phyloP scores from a whole-genome alignment of 1,284 basidiomycete species.

The Peniophora sp. region DNA sequence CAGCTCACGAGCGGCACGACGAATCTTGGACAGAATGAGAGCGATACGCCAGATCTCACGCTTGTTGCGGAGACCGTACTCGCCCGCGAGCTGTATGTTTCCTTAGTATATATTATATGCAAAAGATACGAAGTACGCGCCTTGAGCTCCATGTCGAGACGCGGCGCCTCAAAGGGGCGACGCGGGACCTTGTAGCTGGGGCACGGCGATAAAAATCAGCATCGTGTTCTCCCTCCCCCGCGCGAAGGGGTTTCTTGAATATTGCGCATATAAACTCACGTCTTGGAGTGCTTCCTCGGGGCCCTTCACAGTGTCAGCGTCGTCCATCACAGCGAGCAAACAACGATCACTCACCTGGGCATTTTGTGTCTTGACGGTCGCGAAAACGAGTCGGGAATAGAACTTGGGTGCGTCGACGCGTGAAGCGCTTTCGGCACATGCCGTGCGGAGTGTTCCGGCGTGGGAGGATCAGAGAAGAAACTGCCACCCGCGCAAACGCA shows the following conservation, averaged over 20 bases:
- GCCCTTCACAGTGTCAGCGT: conserved; percentile 43
- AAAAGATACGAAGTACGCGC: conserved; percentile 30
- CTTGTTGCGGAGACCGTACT: conserved; percentile 99
- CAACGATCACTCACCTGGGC: conserved; percentile 59
- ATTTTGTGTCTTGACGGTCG: conserved; percentile 56
- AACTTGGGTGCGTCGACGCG: not conserved
- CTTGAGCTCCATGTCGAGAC: conserved; percentile 99
- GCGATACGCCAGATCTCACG: conserved; percentile 99
- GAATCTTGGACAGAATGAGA: conserved; percentile 97
- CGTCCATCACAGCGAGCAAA: conserved; percentile 25
- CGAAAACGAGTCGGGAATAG: conserved; percentile 14
- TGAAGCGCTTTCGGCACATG: too few species aligned
- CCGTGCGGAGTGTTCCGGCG: too few species aligned
- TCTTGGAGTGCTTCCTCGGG: conserved; percentile 84
- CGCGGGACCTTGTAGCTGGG: conserved; percentile 96
- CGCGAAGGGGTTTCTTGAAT: conserved; percentile 47
- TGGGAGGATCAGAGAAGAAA: too few species aligned
- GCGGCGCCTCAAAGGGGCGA: conserved; percentile 95
- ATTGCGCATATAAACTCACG: conserved; percentile 50
- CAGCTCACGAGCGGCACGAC: conserved; percentile 99
- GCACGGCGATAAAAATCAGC: conserved; percentile 49
- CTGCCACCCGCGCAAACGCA: conserved; percentile 13
- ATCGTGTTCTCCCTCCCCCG: conserved; percentile 53
- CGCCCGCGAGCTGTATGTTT: conserved; percentile 80
- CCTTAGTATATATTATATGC: conserved; percentile 4